Conservation (phyloP, 306 rosid species). For the Cicer judaicum region DNA sequence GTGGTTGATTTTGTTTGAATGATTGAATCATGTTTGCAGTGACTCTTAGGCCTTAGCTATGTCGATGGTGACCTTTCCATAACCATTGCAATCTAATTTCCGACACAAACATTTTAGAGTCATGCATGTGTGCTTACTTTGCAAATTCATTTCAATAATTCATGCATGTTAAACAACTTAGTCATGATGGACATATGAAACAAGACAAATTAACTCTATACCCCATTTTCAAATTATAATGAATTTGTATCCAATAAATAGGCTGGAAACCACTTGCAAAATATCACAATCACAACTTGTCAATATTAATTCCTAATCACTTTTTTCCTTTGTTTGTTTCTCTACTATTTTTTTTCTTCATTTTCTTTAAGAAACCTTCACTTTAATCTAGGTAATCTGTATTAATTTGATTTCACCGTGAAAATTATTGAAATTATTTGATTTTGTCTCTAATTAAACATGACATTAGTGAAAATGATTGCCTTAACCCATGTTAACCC, state of each 20-base stretch:
- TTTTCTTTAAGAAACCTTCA: not conserved
- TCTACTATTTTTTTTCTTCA: not conserved
- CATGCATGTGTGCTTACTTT: not conserved
- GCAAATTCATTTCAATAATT: conserved; percentile 29
- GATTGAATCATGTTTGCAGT: no score
- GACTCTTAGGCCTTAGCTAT: no score
- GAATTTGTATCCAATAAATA: not conserved
- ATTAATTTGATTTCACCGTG: no score
- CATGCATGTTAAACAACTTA: not conserved
- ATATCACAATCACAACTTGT: conserved; percentile 26
- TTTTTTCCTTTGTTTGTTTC: conserved; percentile 10
- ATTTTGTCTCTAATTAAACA: not conserved
- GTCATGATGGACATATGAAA: not conserved
- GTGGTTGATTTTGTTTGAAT: not conserved
- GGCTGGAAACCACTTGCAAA: conserved; percentile 40
- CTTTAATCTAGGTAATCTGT: no score
- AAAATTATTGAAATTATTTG: no score
- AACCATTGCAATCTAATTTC: not conserved
- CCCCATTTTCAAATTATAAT: not conserved
- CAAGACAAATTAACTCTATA: conserved; percentile 29
- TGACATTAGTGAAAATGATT: not conserved
- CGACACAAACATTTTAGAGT: not conserved
- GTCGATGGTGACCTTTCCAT: not conserved
- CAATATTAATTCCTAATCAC: not conserved
- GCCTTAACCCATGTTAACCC: not conserved